Conservation (phyloP, 2,329 filamentous ascomycete species). For the Parafenestella ontariensis region DNA sequence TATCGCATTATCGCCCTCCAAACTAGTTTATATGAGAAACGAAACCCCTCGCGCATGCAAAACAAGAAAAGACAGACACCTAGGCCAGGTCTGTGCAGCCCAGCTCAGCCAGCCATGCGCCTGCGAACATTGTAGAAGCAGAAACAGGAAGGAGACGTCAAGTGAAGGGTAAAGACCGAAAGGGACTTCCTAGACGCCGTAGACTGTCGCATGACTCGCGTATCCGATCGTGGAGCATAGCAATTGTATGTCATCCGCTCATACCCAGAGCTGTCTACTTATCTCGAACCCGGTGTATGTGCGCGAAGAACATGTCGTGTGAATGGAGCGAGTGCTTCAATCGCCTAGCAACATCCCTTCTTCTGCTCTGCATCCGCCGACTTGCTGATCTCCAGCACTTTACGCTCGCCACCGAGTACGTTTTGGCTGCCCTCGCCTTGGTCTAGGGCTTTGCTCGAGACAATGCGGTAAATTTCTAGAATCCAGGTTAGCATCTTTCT, state of each 20-base stretch:
- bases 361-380: slow-evolving; percentile 80
- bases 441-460: slow-evolving; percentile 96
- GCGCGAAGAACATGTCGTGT: slow-evolving; percentile 25
- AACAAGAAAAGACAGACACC: slow-evolving; percentile 38
- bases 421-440: slow-evolving; percentile 82
- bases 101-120: neutral
- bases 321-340: slow-evolving; percentile 13
- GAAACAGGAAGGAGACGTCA: slow-evolving; percentile 40
- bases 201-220: slow-evolving; percentile 44
- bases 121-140: slow-evolving; percentile 13
- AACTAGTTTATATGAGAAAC: slow-evolving; percentile 19
- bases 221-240: slow-evolving; percentile 23
- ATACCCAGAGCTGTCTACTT: slow-evolving; percentile 2
- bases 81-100: slow-evolving; percentile 23
- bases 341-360: slow-evolving; percentile 77
- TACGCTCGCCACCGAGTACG: slow-evolving; percentile 76
- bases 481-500: slow-evolving; percentile 7
- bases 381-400: slow-evolving; percentile 84
- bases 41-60: slow-evolving; percentile 39
- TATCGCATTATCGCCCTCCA: slow-evolving; percentile 40
- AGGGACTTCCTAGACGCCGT: slow-evolving; percentile 45
- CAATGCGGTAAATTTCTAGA: slow-evolving; percentile 97
- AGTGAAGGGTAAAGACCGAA: slow-evolving; percentile 35
- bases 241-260: slow-evolving; percentile 18
- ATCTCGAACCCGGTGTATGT: slow-evolving; percentile 11